Evolutionary conservation across 495 filamentous ascomycete species (phyloP), one percentile per base, ranked within the genome.

Genomic region (Clohesyomyces aquaticus): DNA sequence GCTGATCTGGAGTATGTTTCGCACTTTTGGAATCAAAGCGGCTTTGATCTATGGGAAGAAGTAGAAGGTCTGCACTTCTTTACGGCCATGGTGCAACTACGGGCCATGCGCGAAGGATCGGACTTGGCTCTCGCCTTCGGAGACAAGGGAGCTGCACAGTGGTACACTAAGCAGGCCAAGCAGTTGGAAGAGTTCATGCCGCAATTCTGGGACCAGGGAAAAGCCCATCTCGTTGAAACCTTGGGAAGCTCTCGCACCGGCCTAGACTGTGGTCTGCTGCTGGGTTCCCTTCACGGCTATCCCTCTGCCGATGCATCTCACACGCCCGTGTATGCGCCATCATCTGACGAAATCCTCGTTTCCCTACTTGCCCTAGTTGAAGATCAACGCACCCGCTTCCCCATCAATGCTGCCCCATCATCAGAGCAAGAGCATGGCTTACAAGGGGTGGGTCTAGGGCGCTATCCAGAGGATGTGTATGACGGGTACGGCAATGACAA

Each of bases 1-100:
- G 71, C 60, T 42, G 73, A 69, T 75, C 73, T 70, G 9, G 74
- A 77, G 48, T 83, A 82, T 47, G 73, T 80, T 12, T 69, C 73
- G 3, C 74, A 78, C 25, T 72, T 71, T 61, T 81, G 81, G 81
- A 76, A 77, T 48, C 60, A 74, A 27, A 73, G 71, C 11, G 79
- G 80, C 3, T 83, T 82, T 60, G 81, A 83, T 55, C 73, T 81
- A 9, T 83, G 81, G 81, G 81, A 83, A 65, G 81, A 83, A 66
- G 76, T 78, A 8, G 60, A 76, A 11, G 84, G 85, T 14, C 77
- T 80, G 1, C 84, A 82, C 29, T 86, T 87, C 74, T 88, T 87
- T 68, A 87, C 85, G 4, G 77, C 80, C 4, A 81, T 83, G 48
- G 81, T 80, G 6, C 82, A 86, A 62, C 76, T 81, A 55, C 77